Percentiles rank a stretch among this genome's conserved stretches.
phyloP scores from a whole-genome alignment of 1,139 yeast genomes.

The Sugiyamaella novakii region DNA sequence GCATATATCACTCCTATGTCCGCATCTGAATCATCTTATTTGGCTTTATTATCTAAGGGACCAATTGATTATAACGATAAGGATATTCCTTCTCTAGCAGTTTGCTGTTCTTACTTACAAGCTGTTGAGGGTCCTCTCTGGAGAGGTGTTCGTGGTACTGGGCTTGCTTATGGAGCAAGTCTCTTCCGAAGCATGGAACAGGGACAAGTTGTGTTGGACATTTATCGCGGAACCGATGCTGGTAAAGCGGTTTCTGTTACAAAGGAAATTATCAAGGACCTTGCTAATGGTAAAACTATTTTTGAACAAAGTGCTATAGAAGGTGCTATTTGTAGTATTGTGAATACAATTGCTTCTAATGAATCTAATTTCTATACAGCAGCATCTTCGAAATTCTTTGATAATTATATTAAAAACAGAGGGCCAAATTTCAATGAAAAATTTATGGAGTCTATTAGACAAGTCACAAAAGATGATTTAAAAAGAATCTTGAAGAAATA shows the following conservation, averaged over 20 bases:
- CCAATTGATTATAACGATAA: conserved; percentile 65
- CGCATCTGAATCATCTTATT: conserved; percentile 83
- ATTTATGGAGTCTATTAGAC: conserved; percentile 36
- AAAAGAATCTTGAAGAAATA: conserved; percentile 58
- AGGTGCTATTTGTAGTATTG: conserved; percentile 75
- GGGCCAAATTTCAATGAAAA: conserved; percentile 63
- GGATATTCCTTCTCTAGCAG: conserved; percentile 69
- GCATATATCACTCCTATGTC: conserved; percentile 76
- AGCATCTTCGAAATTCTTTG: conserved; percentile 65
- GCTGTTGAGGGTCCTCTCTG: conserved; percentile 97
- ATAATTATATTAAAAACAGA: conserved; percentile 64
- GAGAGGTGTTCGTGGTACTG: conserved; percentile 95
- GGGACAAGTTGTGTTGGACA: conserved; percentile 64
- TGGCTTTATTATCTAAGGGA: conserved; percentile 61
- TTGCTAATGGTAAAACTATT: conserved; percentile 53
- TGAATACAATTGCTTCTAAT: conserved; percentile 65
- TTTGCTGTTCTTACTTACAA: conserved; percentile 76
- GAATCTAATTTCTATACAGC: conserved; percentile 61
- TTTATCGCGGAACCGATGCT: conserved; percentile 86
- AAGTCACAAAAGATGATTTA: conserved; percentile 61
- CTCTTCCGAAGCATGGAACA: conserved; percentile 62
- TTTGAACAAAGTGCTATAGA: conserved; percentile 64
- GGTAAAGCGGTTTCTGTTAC: conserved; percentile 71
- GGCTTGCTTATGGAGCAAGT: conserved; percentile 88
- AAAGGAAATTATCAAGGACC: conserved; percentile 63